Conservation (phyloP, 78 protist species). For the Chrysochromulina tobinii region DNA sequence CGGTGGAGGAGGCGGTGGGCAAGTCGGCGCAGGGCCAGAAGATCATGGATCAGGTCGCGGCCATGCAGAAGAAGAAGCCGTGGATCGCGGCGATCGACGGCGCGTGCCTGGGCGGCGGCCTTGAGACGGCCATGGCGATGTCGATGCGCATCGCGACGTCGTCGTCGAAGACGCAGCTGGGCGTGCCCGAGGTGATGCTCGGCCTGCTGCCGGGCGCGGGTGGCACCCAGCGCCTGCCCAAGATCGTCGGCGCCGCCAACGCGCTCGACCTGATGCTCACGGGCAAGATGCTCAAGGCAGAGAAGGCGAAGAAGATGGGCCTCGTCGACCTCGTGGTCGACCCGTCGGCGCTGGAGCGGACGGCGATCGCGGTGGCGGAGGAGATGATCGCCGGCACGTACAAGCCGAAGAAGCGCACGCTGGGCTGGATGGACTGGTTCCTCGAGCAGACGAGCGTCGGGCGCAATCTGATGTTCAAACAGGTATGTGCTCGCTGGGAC, state of each 20-base stretch:
- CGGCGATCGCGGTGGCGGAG: slow-evolving; percentile 39
- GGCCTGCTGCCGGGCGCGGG: slow-evolving; percentile 75
- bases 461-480: slow-evolving; percentile 42
- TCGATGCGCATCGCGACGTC: slow-evolving; percentile 24
- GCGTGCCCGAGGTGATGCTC: slow-evolving; percentile 54
- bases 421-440: neutral
- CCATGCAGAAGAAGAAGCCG: neutral
- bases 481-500: neutral
- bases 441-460: slow-evolving; percentile 18
- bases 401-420: slow-evolving; percentile 17
- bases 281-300: slow-evolving; percentile 54
- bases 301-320: slow-evolving; percentile 47
- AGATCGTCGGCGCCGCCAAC: slow-evolving; percentile 48
- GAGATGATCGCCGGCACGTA: neutral
- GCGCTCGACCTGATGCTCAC: slow-evolving; percentile 68
- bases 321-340: slow-evolving; percentile 26
- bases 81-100: slow-evolving; percentile 73
- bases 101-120: slow-evolving; percentile 69
- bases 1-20: neutral
- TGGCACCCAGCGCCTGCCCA: slow-evolving; percentile 68
- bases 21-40: neutral
- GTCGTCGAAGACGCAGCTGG: neutral
- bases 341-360: slow-evolving; percentile 22
- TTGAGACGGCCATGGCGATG: slow-evolving; percentile 65
- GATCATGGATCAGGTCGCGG: neutral